Evolutionary conservation across 192 early-diverging fungal species (phyloP).

Genomic region (Coemansia sp.): DNA sequence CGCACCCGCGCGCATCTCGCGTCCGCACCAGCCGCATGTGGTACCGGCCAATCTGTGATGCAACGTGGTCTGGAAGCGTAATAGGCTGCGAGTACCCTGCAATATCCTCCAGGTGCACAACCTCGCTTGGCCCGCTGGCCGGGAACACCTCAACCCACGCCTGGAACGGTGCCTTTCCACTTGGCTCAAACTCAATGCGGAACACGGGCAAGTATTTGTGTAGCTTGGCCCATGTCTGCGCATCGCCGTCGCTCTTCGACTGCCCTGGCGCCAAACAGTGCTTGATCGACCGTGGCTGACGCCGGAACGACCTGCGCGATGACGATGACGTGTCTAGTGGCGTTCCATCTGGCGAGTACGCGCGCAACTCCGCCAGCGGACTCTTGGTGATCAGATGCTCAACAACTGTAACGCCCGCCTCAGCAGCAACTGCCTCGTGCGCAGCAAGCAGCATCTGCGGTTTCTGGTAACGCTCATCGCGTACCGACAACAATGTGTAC

Average conservation of each 20-base stretch:
- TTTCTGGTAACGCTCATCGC: constrained; percentile 45
- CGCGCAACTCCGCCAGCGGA: constrained; percentile 39
- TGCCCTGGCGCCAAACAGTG: constrained; percentile 50
- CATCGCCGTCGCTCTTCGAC: constrained; percentile 23
- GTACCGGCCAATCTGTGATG: constrained; percentile 47
- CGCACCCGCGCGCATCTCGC: constrained; percentile 48
- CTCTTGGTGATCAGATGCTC: constrained; percentile 34
- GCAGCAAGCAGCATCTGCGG: constrained; percentile 23
- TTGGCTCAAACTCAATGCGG: constrained; percentile 42
- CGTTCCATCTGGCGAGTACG: constrained; percentile 38
- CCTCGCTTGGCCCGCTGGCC: constrained; percentile 39
- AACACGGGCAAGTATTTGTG: constrained; percentile 43
- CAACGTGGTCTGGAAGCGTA: constrained; percentile 36
- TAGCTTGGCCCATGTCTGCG: constrained; percentile 41
- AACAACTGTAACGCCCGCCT: constrained; percentile 19
- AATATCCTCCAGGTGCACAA: constrained; percentile 31
- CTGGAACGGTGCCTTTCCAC: constrained; percentile 32
- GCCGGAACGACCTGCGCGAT: constrained; percentile 15
- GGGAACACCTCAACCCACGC: constrained; percentile 54
- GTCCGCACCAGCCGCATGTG: constrained; percentile 44
- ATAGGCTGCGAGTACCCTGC: constrained; percentile 23
- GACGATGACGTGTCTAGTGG: constrained; percentile 14
- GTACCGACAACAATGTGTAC: constrained; percentile 35
- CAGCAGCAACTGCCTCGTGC: constrained; percentile 4
- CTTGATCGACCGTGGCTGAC: constrained; percentile 18